Evolutionary conservation across 2,329 filamentous ascomycete genomes (phyloP).

Genomic region (Periconia digitata): DNA sequence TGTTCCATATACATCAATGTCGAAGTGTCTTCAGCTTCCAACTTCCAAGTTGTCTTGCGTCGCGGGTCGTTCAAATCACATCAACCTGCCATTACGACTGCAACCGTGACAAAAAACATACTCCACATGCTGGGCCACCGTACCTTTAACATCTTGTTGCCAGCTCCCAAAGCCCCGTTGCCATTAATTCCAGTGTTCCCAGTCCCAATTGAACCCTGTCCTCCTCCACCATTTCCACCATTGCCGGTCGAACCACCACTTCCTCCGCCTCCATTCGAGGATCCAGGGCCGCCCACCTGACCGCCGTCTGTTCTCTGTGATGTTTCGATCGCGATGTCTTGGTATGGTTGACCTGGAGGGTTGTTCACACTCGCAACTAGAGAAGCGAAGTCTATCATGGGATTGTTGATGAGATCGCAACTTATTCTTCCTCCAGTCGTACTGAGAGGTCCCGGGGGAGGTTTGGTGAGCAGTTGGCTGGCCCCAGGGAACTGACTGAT

Average conservation of each 20-base stretch:
- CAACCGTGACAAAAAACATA: not conserved
- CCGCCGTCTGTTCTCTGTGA: slow-evolving; percentile 26
- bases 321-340: slow-evolving; percentile 30
- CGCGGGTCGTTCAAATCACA: not conserved
- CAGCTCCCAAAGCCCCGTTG: not conserved
- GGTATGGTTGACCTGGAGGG: slow-evolving; percentile 32
- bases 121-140: not conserved
- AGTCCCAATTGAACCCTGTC: not conserved
- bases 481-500: slow-evolving; percentile 49
- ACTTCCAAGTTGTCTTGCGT: no score
- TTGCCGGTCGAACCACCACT: slow-evolving; percentile 10
- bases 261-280: slow-evolving; percentile 7
- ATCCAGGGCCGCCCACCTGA: slow-evolving; percentile 28
- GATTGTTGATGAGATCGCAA: slow-evolving; percentile 33
- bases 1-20: no score
- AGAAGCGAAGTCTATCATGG: slow-evolving; percentile 22
- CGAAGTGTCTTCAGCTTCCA: no score
- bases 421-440: slow-evolving; percentile 36
- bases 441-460: slow-evolving; percentile 36
- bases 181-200: not conserved
- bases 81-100: not conserved
- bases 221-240: not conserved
- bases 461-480: slow-evolving; percentile 32
- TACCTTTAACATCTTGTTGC: not conserved
- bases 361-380: slow-evolving; percentile 37